Evolutionary conservation across 192 early-diverging fungal genomes (phyloP), one percentile per base, ranked within the genome.

Genomic region (Backusella westeae): DNA sequence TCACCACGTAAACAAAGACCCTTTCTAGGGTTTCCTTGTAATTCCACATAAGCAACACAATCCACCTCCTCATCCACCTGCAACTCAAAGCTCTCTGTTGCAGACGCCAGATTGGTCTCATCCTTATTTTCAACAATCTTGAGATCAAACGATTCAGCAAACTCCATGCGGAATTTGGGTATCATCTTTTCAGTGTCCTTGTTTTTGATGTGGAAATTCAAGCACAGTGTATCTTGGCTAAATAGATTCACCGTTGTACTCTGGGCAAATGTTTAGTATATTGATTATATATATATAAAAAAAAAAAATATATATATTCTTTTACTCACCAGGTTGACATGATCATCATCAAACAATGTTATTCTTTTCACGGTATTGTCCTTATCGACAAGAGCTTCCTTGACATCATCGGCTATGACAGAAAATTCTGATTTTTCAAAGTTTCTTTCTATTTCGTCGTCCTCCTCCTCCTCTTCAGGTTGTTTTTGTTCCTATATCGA

Each of bases 1-100:
- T 79, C 77, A n/a, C 83, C 83, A 53, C 69, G 59, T 19, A 84
- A 56, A 67, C 56, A 77, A 52, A 80, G 44, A 9, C 78, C 75
- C 19, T 35, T 67, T 26, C 80, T 69, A 26, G 75, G 66, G 17
- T 76, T 75, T 44, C 81, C 78, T 34, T 65, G 26, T 2, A 84
- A 66, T 67, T 63, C 78, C 35, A 84, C 77, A 26, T 71, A 23
- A 1, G 72, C 78, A n/a, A 66, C 56, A 19, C 73, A 68, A 19
- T 74, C 75, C 6, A 70, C 81, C 19, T 71, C 17, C 29, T 76
- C 83, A 35, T 71, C 39, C 14, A n/a, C 23, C 68, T 80, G 52
- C 39, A 83, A 72, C n/a, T 82, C 83, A 41, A 76, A 81, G 1
- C 36, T 74, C 66, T 78, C 49, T 23, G 75, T 67, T 12, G 68